Base-by-base conservation (phyloP, 768 basidiomycete species). In the Suillus fuscotomentosus region DNA sequence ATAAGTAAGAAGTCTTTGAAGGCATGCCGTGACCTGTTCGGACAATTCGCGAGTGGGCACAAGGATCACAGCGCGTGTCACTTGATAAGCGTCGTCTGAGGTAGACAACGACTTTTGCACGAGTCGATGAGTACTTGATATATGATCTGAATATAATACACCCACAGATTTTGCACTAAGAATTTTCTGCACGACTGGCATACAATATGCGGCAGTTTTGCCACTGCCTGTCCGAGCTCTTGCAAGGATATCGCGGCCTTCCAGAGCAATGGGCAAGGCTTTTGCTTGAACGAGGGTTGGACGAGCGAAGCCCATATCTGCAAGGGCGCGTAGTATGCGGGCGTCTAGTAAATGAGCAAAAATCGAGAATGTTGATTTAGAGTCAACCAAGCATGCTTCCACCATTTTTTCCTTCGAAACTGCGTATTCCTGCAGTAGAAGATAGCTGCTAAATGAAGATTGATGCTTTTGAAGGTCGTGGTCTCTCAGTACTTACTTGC, bases 191-290 rank as follows among this genome's bases (percentile, higher is more conserved):
- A 94, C 81, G 31, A 96, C 78, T 0, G 97, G 97, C 11, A 99
- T 83, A 70, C 92, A 94, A 74, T 99, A 99, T 3, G 97, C 95
- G 4, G 92, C 94, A 0, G 97, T 99, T 80, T 99, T 99, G 31
- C 97, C 97, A 63, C 93, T 95, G 20, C 97, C 97, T 3, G 97
- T 99, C 39, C 94, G 86, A 3, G 97, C 97, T 53, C 94, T 86
- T 22, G 96, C 97, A 39, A 99, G 87, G 61, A 99, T 91, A 75
- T 99, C 97, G 41, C 83, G 81, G 68, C 90, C 88, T 75, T 95
- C 91, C 41, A 99, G 84, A 1, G 96, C 94, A 20, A 97, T 83
- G 1, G 97, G 96, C 56, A 99, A 96, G 4, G 94, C 91, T 74
- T 93, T 94, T 10, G 85, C 84, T 75, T 99, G 97, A 20, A 99